Evolutionary conservation across 306 rosid species (phyloP).

Genomic region (Luffa aegyptiaca): DNA sequence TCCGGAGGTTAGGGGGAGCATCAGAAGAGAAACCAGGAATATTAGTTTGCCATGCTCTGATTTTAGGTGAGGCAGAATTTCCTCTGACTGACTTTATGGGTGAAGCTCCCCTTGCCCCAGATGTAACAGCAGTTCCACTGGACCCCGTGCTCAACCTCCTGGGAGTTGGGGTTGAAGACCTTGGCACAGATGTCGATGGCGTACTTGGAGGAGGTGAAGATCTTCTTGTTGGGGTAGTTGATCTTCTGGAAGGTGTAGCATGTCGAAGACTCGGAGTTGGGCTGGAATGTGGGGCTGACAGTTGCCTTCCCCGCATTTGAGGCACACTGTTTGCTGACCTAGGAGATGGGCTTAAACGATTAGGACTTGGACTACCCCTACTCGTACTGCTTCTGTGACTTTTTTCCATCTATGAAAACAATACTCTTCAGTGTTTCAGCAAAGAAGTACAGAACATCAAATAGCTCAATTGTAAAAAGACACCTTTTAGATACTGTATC

Average conservation of each 20-base stretch:
- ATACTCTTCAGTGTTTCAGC: neutral
- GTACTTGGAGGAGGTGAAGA: slow-evolving; percentile 76
- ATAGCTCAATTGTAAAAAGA: slow-evolving; percentile 8
- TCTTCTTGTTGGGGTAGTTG: slow-evolving; percentile 43
- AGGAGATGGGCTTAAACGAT: slow-evolving; percentile 73
- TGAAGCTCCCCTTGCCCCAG: slow-evolving; percentile 60
- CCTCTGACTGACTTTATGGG: slow-evolving; percentile 59
- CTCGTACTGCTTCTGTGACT: slow-evolving; percentile 69
- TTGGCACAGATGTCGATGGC: slow-evolving; percentile 42
- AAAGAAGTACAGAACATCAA: slow-evolving; percentile 12
- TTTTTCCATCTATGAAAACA: slow-evolving; percentile 61
- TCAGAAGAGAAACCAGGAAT: slow-evolving; percentile 83
- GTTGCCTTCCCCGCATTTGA: slow-evolving; percentile 60
- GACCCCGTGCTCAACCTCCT: slow-evolving; percentile 64
- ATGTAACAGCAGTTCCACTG: slow-evolving; percentile 25
- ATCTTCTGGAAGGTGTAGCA: slow-evolving; percentile 51
- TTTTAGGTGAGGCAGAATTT: slow-evolving; percentile 78
- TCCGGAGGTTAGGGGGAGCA: slow-evolving; percentile 77
- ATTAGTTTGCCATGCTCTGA: slow-evolving; percentile 78
- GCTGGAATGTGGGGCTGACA: slow-evolving; percentile 52
- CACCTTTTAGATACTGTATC: neutral
- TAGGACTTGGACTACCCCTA: slow-evolving; percentile 87
- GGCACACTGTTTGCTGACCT: slow-evolving; percentile 45
- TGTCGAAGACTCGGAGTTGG: slow-evolving; percentile 47
- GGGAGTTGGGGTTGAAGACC: slow-evolving; percentile 59